Evolutionary conservation across 257 asterid genomes (phyloP).

Genomic region (Solanum piurae): DNA sequence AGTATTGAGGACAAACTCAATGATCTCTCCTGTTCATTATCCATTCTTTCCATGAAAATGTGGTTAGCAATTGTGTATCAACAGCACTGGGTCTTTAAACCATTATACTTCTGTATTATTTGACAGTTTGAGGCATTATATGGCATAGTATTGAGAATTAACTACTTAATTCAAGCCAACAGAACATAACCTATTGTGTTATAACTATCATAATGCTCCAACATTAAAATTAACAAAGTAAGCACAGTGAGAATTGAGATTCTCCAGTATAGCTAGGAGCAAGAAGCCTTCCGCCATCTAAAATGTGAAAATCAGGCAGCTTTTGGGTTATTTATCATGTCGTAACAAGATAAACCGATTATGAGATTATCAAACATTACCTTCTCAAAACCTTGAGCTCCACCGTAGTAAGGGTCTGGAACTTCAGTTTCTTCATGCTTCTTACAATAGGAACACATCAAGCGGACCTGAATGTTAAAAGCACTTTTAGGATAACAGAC

Average conservation of each 20-base stretch:
- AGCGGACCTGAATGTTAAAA: conserved; percentile 31
- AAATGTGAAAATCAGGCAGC: background rate
- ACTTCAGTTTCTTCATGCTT: conserved; percentile 61
- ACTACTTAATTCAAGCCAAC: background rate
- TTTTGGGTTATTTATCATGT: background rate
- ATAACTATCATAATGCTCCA: background rate
- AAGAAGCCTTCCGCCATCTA: background rate
- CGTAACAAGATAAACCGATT: background rate
- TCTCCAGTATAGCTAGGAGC: background rate
- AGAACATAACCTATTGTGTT: background rate
- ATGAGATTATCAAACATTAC: conserved; percentile 12
- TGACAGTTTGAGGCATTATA: background rate
- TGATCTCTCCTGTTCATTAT: background rate
- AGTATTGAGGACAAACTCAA: background rate
- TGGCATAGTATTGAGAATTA: background rate
- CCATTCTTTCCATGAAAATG: background rate
- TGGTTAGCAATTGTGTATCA: background rate
- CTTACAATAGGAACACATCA: conserved; percentile 78
- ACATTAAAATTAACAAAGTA: background rate
- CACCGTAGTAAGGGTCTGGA: conserved; percentile 92
- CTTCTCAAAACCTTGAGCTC: conserved; percentile 82
- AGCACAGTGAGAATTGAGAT: background rate
- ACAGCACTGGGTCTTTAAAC: background rate
- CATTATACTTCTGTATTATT: background rate
- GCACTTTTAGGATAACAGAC: background rate